Conservation (phyloP, 164 flowering plant species). For the Chloranthus sessilifolius region DNA sequence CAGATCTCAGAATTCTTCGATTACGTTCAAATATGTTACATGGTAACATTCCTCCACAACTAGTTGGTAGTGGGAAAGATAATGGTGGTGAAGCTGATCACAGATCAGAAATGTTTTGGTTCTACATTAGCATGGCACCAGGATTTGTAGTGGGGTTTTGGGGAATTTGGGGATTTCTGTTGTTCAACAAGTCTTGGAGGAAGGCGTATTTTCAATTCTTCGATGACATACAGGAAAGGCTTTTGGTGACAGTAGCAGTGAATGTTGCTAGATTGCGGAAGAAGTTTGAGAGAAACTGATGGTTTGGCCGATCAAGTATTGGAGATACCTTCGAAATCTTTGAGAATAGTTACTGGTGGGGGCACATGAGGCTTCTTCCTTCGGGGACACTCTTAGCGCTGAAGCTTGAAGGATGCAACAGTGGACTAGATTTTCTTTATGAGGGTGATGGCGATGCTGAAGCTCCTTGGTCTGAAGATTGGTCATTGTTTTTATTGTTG, state of each 20-base stretch:
- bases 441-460: too few species aligned
- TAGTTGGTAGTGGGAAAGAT: neutral
- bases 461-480: too few species aligned
- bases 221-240: neutral
- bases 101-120: neutral
- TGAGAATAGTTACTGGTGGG: too few species aligned
- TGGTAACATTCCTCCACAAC: conserved; percentile 15
- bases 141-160: conserved; percentile 16
- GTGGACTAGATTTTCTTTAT: too few species aligned
- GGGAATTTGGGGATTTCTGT: conserved; percentile 1
- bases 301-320: too few species aligned
- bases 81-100: too few species aligned
- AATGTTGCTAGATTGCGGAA: neutral
- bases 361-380: too few species aligned
- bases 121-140: conserved; percentile 7
- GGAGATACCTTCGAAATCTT: too few species aligned
- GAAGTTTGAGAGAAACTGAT: too few species aligned
- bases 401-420: too few species aligned
- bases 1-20: neutral
- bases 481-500: too few species aligned
- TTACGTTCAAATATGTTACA: conserved; percentile 11
- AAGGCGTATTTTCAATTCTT: conserved; percentile 2
- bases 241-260: neutral
- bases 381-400: too few species aligned
- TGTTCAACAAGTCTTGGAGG: conserved; percentile 13